phyloP scores from a whole-genome alignment of 306 rosid genomes.

The Fragaria ananassa region DNA sequence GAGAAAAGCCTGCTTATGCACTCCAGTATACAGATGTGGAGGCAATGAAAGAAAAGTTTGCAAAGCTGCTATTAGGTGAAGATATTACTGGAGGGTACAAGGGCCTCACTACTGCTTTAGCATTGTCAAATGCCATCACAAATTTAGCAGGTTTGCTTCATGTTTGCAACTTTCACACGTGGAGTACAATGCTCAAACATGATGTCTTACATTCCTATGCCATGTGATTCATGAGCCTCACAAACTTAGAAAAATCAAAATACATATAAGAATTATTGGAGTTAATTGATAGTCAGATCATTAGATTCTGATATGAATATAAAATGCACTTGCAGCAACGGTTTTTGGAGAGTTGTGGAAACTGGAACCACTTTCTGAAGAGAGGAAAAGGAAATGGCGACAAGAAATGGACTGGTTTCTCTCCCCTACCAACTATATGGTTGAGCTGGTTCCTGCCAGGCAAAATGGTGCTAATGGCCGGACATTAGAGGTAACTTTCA shows the following conservation, averaged over 20 bases:
- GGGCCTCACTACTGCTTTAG: conserved; percentile 70
- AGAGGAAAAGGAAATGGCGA: conserved; percentile 71
- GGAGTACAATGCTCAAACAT: neutral
- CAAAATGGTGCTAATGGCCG: conserved; percentile 79
- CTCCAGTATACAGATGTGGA: conserved; percentile 61
- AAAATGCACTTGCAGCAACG: conserved; percentile 49
- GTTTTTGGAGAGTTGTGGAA: conserved; percentile 96
- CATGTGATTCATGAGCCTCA: neutral
- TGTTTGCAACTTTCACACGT: neutral
- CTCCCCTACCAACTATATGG: conserved; percentile 91
- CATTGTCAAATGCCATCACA: conserved; percentile 79
- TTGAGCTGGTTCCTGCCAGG: conserved; percentile 92
- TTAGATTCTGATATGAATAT: neutral
- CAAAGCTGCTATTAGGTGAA: conserved; percentile 83
- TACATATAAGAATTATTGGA: neutral
- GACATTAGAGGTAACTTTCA: conserved; percentile 63
- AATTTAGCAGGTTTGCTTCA: conserved; percentile 62
- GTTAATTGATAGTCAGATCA: neutral
- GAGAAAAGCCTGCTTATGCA: conserved; percentile 52
- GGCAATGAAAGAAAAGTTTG: conserved; percentile 77
- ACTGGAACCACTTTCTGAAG: conserved; percentile 83
- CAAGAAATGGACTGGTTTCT: conserved; percentile 90
- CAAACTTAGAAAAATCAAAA: neutral
- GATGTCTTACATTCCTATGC: neutral
- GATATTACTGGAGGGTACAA: conserved; percentile 83